These are phyloP conservation scores for Penicillium salamii DNA, from an alignment of 495 filamentous ascomycete species.

Conservation along the genomic window DNA sequence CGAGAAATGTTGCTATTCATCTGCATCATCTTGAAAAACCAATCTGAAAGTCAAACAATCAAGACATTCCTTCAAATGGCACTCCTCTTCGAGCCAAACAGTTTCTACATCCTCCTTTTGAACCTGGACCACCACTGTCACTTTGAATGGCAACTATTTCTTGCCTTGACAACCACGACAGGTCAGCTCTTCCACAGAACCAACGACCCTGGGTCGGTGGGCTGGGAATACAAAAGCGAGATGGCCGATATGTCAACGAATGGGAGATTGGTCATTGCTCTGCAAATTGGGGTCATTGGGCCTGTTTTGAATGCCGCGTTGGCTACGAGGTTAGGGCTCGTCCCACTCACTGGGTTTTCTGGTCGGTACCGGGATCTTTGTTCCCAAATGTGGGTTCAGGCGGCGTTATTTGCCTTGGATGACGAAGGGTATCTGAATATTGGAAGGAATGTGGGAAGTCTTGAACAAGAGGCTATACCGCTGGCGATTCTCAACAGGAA, in stretches of 20 bases:
- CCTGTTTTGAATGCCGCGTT: constrained; percentile 19
- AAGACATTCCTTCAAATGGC: not conserved
- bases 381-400: constrained; percentile 26
- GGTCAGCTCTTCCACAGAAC: constrained; percentile 17
- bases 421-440: constrained; percentile 26
- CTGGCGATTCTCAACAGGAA: constrained; percentile 18
- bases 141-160: constrained; percentile 27
- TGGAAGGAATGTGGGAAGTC: constrained; percentile 4
- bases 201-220: constrained; percentile 8
- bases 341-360: constrained; percentile 18
- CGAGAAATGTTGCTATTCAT: too few species aligned
- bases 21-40: too few species aligned
- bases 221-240: constrained; percentile 17
- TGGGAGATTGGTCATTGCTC: constrained; percentile 11
- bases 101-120: constrained; percentile 17
- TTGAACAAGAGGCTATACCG: constrained; percentile 22
- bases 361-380: constrained; percentile 19
- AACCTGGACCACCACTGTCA: constrained; percentile 16
- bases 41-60: not conserved
- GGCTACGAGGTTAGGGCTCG: constrained; percentile 9
- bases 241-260: constrained; percentile 2
- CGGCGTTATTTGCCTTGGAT: constrained; percentile 25
- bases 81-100: constrained; percentile 10
- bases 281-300: constrained; percentile 20
- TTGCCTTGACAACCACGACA: constrained; percentile 10